A percentile compares a stretch with the other conserved stretches of the same genome.
Evolutionary conservation across 2,329 filamentous ascomycete species (phyloP).

Genomic region (Escovopsis weberi): DNA sequence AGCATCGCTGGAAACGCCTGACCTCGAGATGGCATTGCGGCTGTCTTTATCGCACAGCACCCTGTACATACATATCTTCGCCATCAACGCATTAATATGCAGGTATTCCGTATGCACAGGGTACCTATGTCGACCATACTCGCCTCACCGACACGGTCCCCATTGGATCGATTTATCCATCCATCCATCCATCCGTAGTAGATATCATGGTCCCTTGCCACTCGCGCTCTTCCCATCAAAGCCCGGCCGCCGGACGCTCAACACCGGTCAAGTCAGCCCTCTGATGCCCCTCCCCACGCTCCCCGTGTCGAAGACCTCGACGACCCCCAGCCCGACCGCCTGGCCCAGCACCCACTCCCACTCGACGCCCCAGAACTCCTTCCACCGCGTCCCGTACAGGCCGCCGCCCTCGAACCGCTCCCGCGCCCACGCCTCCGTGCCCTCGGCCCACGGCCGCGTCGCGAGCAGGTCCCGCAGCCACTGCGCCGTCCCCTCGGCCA

Average conservation of each 20-base stretch:
- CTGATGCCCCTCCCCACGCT: constrained; percentile 57
- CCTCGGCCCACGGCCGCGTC: constrained; percentile 47
- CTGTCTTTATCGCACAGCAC: no score
- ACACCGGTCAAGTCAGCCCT: constrained; percentile 12
- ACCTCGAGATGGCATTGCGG: no score
- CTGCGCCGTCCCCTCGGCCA: constrained; percentile 44
- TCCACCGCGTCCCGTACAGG: constrained; percentile 38
- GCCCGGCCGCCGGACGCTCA: background rate
- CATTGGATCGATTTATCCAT: no score
- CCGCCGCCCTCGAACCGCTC: constrained; percentile 58
- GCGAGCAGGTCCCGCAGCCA: constrained; percentile 46
- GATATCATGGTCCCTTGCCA: no score
- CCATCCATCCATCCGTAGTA: no score
- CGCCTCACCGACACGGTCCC: no score
- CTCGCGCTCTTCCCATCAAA: background rate
- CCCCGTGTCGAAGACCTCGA: constrained; percentile 62
- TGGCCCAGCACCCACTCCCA: constrained; percentile 62
- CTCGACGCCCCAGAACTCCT: constrained; percentile 50
- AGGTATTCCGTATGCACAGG: no score
- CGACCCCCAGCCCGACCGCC: constrained; percentile 52
- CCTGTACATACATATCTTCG: no score
- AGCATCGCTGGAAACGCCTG: no score
- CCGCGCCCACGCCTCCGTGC: constrained; percentile 43
- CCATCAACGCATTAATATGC: no score
- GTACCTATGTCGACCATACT: no score